Conservation (phyloP, 176 grass and related monocot genomes). For the Raddia guianensis region DNA sequence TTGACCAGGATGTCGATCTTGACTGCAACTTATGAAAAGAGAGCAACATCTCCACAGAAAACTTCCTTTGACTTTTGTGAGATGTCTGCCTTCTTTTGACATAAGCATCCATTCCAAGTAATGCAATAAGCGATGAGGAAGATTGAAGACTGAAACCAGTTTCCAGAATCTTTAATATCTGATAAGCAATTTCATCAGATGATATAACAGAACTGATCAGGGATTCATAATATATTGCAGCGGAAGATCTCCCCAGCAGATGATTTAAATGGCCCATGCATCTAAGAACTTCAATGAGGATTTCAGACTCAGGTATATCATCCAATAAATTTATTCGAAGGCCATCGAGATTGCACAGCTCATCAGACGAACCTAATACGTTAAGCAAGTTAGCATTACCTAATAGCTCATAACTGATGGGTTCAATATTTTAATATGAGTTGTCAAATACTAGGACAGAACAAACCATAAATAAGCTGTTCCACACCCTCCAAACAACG, state of each 20-base stretch:
- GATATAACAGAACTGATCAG: slow-evolving; percentile 66
- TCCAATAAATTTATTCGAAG: slow-evolving; percentile 42
- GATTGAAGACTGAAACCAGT: slow-evolving; percentile 65
- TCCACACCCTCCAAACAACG: slow-evolving; percentile 78
- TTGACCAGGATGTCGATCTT: slow-evolving; percentile 63
- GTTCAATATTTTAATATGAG: slow-evolving; percentile 28
- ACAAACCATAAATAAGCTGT: slow-evolving; percentile 77
- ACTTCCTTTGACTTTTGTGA: slow-evolving; percentile 89
- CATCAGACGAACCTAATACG: slow-evolving; percentile 78
- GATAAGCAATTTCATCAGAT: slow-evolving; percentile 73
- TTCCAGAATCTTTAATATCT: slow-evolving; percentile 81
- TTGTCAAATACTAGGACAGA: slow-evolving; percentile 36
- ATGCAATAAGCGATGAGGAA: slow-evolving; percentile 60
- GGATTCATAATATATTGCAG: slow-evolving; percentile 88
- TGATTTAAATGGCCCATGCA: slow-evolving; percentile 88
- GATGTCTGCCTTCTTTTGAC: slow-evolving; percentile 64
- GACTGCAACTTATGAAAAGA: slow-evolving; percentile 74
- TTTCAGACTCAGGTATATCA: slow-evolving; percentile 52
- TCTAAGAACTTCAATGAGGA: slow-evolving; percentile 79
- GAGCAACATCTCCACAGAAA: slow-evolving; percentile 90
- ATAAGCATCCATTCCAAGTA: slow-evolving; percentile 79
- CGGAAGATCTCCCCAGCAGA: slow-evolving; percentile 73
- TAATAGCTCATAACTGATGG: slow-evolving; percentile 23
- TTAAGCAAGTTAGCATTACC: slow-evolving; percentile 24
- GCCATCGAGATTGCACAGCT: slow-evolving; percentile 37